Base-by-base conservation (phyloP, 306 rosid species). In the Begonia fuchsioides region DNA sequence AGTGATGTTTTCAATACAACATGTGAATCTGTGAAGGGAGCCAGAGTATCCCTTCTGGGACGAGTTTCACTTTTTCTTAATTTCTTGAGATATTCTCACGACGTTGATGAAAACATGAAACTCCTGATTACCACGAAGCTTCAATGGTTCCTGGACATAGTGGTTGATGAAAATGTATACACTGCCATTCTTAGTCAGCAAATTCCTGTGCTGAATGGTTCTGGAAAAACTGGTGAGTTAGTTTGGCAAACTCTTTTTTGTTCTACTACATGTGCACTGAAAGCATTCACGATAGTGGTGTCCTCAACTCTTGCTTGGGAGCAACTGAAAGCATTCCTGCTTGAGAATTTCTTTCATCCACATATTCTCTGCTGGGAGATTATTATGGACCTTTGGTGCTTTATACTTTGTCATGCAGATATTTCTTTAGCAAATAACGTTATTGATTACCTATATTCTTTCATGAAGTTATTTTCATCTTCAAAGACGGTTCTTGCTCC, bases 371-470 rank as follows among this genome's bases (percentile, higher is more conserved):
- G 95, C 75, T 59, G 72, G 84, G 95, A 84, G 60, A 65, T 90
- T 68, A 79, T 84, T 43, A 76, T 77, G 90, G 95, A 90, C 67
- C 85, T 86, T 63, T 81, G 93, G 94, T 72, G 97, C 70, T 90
- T 90, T 71, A 51, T 84, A 62, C 55, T 74, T 59, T 80, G 82
- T 52, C 60, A 79, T 76, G 80, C 84, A 13, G 94, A 84, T 67
- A 53, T 62, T 43, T 66, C 62, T 47, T 61, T 73, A 74, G 82
- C 60, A 60, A 72, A 57, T 49, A 66, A 43, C 57, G 62, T 81
- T 46, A 45, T 73, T 55, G 58, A 61, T 66, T 68, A 76, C 54
- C 57, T 84, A 17, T 78, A 76, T 65, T 76, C 79, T 11, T 59
- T 90, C 58, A 55, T 90, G 62, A 84, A 76, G 74, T 52, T 54